Evolutionary conservation across 2,329 filamentous ascomycete species (phyloP), one percentile per base, ranked within the genome.

Genomic region (Fusarium verrucosum): DNA sequence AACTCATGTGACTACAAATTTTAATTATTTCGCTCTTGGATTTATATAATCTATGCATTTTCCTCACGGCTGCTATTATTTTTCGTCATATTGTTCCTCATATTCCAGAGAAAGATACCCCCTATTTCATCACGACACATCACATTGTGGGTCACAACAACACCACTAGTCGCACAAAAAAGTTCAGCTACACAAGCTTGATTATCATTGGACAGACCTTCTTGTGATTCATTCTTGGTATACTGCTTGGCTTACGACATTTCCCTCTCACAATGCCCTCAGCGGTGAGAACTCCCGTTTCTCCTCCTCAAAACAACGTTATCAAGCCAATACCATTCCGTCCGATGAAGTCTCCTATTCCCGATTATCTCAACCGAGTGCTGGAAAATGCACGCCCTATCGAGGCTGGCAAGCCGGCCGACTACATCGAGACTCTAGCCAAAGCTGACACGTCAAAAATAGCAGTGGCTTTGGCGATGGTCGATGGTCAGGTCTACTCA

Each of bases 401-500:
- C 25, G 69, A 75, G 3, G 23, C 53, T 20, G 77, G 77, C 10
- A 70, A 69, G 10, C 70, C 75, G 0, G 77, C 77, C 5, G 69
- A 51, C 46, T 79, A 79, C 60, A 79, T 79, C 46, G 77, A 79
- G 20, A 74, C 73, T 9, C 70, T 79, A 5, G 75, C 76, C 11
- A 72, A 71, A 30, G 77, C 77, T 7, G 76, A 79, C 61, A 76
- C 77, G 9, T 77, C 76, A 8, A 77, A 74, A 49, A 66, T 79
- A 59, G 77, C 73, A 7, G 75, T 78, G 16, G 76, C 77, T 1
- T 58, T 79, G 16, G 76, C 76, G 6, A 79, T 75, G 71, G 77
- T 79, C 8, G 77, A 79, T 30, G 77, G 77, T 10, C 73, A 76
- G 16, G 32, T 79, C 2, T 79, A 79, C 69, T 78, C 76, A 1